These are phyloP conservation scores for Tolypocladium endophyticum DNA, from an alignment of 2,329 filamentous ascomycete species.

Conservation along the genomic window DNA sequence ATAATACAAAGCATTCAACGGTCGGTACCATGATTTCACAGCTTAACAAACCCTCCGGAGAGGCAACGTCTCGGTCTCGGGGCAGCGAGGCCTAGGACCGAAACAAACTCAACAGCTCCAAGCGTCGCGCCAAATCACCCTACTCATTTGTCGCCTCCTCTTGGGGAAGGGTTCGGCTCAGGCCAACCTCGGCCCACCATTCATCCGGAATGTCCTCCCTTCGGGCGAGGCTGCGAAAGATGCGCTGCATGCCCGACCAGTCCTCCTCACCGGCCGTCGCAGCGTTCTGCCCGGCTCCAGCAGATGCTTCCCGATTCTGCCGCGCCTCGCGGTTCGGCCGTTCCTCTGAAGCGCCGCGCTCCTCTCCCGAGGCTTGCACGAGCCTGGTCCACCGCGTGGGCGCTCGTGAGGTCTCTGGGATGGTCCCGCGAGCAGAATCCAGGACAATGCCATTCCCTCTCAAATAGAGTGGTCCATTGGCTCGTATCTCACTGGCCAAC, in stretches of 20 bases:
- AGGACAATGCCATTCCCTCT: not conserved
- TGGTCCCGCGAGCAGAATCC: not conserved
- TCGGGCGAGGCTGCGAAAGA: slow-evolving; percentile 59
- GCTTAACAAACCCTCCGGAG: not conserved
- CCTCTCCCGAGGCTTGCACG: not conserved
- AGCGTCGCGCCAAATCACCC: not conserved
- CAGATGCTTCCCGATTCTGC: not conserved
- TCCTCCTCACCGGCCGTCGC: slow-evolving; percentile 24
- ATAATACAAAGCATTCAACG: not conserved
- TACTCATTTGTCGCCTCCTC: slow-evolving; percentile 10
- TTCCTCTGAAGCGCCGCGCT: not conserved
- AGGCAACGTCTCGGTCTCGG: not conserved
- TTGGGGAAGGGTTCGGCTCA: slow-evolving; percentile 44
- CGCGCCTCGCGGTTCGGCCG: not conserved
- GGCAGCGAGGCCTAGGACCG: not conserved
- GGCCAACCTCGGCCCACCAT: slow-evolving; percentile 66
- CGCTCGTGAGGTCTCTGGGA: not conserved
- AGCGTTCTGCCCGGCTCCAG: not conserved
- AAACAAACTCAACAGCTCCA: not conserved
- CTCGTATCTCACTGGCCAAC: not conserved
- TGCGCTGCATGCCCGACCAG: slow-evolving; percentile 55
- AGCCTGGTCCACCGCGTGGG: not conserved
- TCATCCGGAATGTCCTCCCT: slow-evolving; percentile 71
- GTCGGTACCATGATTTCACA: not conserved
- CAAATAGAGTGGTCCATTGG: not conserved